Evolutionary conservation across 306 rosid species (phyloP).

Genomic region (Oemleria cerasiformis): DNA sequence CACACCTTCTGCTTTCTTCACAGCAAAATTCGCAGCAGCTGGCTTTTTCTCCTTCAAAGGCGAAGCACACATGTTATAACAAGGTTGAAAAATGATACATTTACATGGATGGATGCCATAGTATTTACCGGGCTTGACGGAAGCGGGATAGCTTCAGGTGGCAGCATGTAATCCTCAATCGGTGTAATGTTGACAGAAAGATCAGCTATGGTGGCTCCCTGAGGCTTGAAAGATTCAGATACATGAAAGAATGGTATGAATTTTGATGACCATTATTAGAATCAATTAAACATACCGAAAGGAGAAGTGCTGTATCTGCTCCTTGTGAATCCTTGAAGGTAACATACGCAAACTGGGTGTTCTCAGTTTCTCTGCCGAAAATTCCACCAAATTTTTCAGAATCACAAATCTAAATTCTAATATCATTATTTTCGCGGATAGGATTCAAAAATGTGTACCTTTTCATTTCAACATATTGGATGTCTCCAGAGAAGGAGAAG

Average conservation of each 20-base stretch:
- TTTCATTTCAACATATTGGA: slow-evolving; percentile 69
- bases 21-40: slow-evolving; percentile 33
- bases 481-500: slow-evolving; percentile 84
- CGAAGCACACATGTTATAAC: neutral
- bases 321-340: slow-evolving; percentile 79
- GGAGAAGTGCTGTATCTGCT: slow-evolving; percentile 74
- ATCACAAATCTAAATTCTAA: slow-evolving; percentile 14
- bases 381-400: slow-evolving; percentile 15
- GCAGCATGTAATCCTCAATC: slow-evolving; percentile 68
- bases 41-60: slow-evolving; percentile 41
- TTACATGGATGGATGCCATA: slow-evolving; percentile 8
- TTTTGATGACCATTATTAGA: neutral
- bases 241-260: neutral
- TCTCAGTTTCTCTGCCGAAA: slow-evolving; percentile 58
- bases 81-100: neutral
- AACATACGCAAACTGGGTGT: slow-evolving; percentile 70
- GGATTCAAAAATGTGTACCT: slow-evolving; percentile 40
- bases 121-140: slow-evolving; percentile 51
- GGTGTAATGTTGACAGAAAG: slow-evolving; percentile 54
- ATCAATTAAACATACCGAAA: slow-evolving; percentile 49
- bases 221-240: neutral
- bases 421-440: neutral
- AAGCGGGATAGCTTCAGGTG: slow-evolving; percentile 54
- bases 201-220: slow-evolving; percentile 73
- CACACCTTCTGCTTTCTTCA: slow-evolving; percentile 68